Conservation (phyloP, 345 rosid genomes). For the Lumnitzera littorea region DNA sequence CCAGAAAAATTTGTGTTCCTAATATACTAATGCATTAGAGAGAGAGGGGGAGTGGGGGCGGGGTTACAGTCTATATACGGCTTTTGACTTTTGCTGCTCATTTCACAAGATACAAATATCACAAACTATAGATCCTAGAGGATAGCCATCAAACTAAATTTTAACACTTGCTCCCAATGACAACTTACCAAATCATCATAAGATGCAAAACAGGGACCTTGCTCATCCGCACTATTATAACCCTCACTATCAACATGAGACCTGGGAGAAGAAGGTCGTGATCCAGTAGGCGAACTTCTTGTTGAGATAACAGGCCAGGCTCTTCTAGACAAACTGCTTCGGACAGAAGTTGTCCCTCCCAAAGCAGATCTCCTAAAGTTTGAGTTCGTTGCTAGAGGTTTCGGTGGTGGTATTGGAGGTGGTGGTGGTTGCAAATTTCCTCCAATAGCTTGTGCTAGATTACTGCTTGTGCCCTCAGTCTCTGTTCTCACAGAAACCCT, state of each 20-base stretch:
- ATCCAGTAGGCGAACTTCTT: conserved; percentile 75
- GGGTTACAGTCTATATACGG: too few species aligned
- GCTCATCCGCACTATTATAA: conserved; percentile 98
- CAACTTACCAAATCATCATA: conserved; percentile 66
- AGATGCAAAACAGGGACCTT: conserved; percentile 57
- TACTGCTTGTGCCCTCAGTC: conserved; percentile 45
- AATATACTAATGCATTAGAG: too few species aligned
- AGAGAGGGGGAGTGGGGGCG: too few species aligned
- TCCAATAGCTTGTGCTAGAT: conserved; percentile 22
- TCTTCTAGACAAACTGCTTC: conserved; percentile 61
- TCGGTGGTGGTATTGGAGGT: conserved; percentile 88
- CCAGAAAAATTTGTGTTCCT: neutral
- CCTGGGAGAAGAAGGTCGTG: conserved; percentile 96
- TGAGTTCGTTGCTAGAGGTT: conserved; percentile 33
- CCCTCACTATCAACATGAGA: conserved; percentile 89
- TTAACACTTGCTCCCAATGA: neutral
- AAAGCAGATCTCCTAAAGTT: conserved; percentile 40
- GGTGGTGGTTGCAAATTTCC: conserved; percentile 66
- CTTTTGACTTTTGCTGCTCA: too few species aligned
- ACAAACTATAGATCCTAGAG: too few species aligned
- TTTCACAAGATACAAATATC: too few species aligned
- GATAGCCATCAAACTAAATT: neutral
- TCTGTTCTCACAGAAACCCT: conserved; percentile 39
- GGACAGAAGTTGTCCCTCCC: conserved; percentile 46
- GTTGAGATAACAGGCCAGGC: conserved; percentile 71